Base-by-base conservation (phyloP, 257 asterid genomes). In the Paulownia fortunei region DNA sequence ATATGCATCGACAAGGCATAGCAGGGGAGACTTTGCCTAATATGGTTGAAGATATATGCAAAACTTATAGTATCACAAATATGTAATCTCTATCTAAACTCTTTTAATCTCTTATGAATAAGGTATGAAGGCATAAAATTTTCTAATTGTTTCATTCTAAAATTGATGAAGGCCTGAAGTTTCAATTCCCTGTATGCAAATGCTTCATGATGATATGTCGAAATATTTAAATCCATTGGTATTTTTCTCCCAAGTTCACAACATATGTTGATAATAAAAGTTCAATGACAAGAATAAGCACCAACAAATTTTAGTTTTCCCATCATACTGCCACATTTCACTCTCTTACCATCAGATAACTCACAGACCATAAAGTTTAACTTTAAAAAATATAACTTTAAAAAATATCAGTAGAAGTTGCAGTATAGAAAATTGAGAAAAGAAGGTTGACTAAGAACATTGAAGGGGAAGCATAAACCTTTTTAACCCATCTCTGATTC, bases 401-500 rank as follows among this genome's bases (percentile, higher is more conserved):
- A 9, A 47, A 47, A 27, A 49, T 8, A 62, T 21, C 24, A 58
- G 59, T 39, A 61, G 65, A 78, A 66, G 65, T 78, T 44, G 30
- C 58, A 61, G 27, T 8, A 56, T 11, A 63, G 21, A 39, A 58
- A 67, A 49, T 16, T n/a, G 44, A 19, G 24, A 55, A 41, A 34
- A 39, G 37, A 68, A 41, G 69, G 16, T 6, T n/a, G 58, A 61
- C 7, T 2, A 61, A 47, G 4, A 18, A 64, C 36, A 47, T 10
- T 12, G 66, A 24, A 41, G 60, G 41, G 39, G 5, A 27, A 1
- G 44, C 10, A 36, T 4, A 24, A 58, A 86, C 86, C 90, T 86
- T 80, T 86, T 73, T 3, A 86, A 39, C 4, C 88, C 90, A 34
- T 86, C 88, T 78, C 39, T 79, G 51, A 83, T 82, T 73, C 90